Evolutionary conservation across 225 moss, liverwort and hornwort species (phyloP), one percentile per base, ranked within the genome.

Genomic region (Thuidium tamariscinum): DNA sequence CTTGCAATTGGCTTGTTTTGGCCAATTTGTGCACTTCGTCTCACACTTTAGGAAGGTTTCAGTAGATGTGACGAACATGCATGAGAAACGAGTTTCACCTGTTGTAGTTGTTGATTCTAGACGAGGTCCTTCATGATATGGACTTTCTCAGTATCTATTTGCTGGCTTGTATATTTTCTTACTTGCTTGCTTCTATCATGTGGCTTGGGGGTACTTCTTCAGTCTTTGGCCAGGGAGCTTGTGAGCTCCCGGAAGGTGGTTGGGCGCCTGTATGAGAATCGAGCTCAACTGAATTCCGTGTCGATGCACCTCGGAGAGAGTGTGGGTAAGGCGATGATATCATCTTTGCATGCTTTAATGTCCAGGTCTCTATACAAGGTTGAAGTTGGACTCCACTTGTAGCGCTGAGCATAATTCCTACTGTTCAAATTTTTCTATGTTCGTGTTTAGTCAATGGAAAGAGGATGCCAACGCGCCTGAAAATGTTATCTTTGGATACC

Each of bases 281-380:
- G 95, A 89, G 98, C 98, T 44, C 98, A 98, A 85, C 86, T 98
- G 77, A 98, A 98, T 93, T 98, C 98, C 75, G 93, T 98, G 80
- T 97, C 97, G 30, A 97, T 98, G 96, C 98, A 98, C 76, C 90
- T 98, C 76, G 98, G 98, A 72, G 98, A 98, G 89, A 97, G 95
- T 86, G 92, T 97, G 48, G 98, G 96, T 96, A 90, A 91, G 84
- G 61, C 77, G 49, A 48, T 80, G 66, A 74, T 80, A 26, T 79
- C 72, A 78, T 60, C 78, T 68, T 80, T 61, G 51, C 54, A 55
- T 36, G 32, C 34, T 61, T 23, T 29, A 67, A 36, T 84, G 41
- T 84, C 80, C 56, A 60, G 42, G 56, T 79, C 75, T 78, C 51
- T 85, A 29, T 65, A 67, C 30, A 66, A 32, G 59, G 10, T 74